These are phyloP conservation scores for Cytidiella melzeri DNA, from an alignment of 768 basidiomycete genomes.

Conservation along the genomic window DNA sequence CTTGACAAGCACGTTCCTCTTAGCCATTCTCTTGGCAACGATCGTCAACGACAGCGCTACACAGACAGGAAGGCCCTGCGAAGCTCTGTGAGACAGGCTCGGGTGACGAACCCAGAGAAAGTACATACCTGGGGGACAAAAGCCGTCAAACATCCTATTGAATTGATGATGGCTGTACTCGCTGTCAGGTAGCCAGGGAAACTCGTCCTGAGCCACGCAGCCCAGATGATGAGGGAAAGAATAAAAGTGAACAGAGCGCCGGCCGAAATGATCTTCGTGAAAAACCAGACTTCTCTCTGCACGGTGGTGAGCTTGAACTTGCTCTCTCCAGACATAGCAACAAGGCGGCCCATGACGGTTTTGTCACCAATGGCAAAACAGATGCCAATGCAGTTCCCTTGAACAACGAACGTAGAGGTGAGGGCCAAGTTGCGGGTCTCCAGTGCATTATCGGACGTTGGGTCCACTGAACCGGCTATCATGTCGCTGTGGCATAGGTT, in stretches of 20 bases:
- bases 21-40: constrained; percentile 37
- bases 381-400: constrained; percentile 41
- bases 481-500: constrained; percentile 27
- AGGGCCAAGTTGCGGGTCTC: constrained; percentile 56
- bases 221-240: constrained; percentile 32
- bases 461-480: constrained; percentile 39
- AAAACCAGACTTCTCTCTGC: constrained; percentile 43
- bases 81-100: too few relatives aligned
- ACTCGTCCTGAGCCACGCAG: constrained; percentile 33
- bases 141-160: constrained; percentile 47
- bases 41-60: constrained; percentile 49
- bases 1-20: constrained; percentile 47
- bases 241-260: constrained; percentile 35
- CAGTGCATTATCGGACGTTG: constrained; percentile 24
- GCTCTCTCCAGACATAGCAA: constrained; percentile 43
- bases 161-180: constrained; percentile 45
- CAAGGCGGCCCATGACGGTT: constrained; percentile 44
- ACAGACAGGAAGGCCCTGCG: constrained; percentile 34
- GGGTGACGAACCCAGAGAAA: constrained; percentile 12
- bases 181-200: constrained; percentile 43
- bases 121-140: constrained; percentile 41
- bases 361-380: constrained; percentile 44
- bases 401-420: constrained; percentile 48
- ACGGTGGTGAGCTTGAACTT: constrained; percentile 42
- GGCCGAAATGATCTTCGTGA: constrained; percentile 45